phyloP scores from a whole-genome alignment of 2,329 filamentous ascomycete genomes.

The Emmonsiellopsis sp. region DNA sequence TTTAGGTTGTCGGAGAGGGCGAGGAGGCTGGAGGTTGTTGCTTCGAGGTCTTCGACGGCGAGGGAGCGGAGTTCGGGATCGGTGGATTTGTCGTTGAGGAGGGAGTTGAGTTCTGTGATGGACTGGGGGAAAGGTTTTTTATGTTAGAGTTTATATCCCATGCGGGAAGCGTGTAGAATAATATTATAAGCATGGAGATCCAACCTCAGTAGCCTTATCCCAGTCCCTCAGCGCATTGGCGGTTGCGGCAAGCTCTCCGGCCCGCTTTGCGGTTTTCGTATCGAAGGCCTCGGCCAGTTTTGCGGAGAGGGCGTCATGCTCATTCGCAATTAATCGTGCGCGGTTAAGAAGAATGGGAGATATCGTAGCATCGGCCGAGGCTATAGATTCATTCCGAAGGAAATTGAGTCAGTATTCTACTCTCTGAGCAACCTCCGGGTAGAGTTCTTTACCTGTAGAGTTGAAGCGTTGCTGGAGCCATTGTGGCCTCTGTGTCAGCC shows the following conservation, averaged over 20 bases:
- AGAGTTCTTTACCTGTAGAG: constrained; percentile 19
- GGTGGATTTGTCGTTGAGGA: constrained; percentile 59
- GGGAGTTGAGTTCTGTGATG: constrained; percentile 59
- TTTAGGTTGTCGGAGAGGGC: constrained; percentile 60
- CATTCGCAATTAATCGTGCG: constrained; percentile 45
- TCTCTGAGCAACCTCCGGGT: background rate
- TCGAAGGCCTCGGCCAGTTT: constrained; percentile 48
- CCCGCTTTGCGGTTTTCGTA: constrained; percentile 45
- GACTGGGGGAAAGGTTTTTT: constrained; percentile 21
- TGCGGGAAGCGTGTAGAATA: background rate
- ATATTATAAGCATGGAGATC: constrained; percentile 7
- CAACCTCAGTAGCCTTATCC: constrained; percentile 48
- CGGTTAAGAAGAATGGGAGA: constrained; percentile 47
- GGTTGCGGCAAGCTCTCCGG: constrained; percentile 46
- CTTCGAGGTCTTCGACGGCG: constrained; percentile 59
- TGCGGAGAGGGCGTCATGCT: constrained; percentile 45
- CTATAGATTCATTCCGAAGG: background rate
- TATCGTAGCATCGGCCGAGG: constrained; percentile 19
- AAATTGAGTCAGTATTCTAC: background rate
- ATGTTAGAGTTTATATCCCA: background rate
- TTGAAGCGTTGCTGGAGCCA: constrained; percentile 14
- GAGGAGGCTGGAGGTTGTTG: constrained; percentile 53
- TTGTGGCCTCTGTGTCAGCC: constrained; percentile 20
- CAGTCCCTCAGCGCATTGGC: constrained; percentile 46
- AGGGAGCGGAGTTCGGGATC: constrained; percentile 51